phyloP scores from a whole-genome alignment of 2,329 filamentous ascomycete species.

The Esteya vermicola region DNA sequence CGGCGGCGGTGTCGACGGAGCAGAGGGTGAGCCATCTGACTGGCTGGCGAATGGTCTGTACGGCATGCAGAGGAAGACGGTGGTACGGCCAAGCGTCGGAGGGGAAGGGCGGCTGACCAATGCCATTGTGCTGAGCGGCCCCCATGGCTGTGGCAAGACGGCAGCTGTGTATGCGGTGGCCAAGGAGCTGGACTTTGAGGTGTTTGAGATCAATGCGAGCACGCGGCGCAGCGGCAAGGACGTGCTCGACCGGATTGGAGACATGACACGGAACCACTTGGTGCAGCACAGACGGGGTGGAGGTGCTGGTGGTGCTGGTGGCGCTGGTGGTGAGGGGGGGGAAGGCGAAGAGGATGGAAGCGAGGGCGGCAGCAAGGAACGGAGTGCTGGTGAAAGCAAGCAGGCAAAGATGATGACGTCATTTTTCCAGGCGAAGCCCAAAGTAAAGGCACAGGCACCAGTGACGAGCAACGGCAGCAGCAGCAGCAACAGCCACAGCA shows the following conservation, averaged over 20 bases:
- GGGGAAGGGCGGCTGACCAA: slow-evolving; percentile 35
- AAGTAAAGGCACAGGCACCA: slow-evolving; percentile 7
- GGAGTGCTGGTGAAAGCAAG: too few relatives aligned
- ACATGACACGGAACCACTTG: slow-evolving; percentile 93
- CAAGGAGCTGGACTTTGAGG: slow-evolving; percentile 79
- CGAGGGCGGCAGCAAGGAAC: too few relatives aligned
- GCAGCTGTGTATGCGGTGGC: slow-evolving; percentile 85
- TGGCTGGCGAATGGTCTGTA: slow-evolving; percentile 23
- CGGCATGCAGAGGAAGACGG: slow-evolving; percentile 33
- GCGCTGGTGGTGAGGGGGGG: slow-evolving; percentile 1
- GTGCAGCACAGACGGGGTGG: slow-evolving; percentile 34
- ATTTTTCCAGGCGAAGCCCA: slow-evolving; percentile 56
- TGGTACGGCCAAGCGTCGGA: slow-evolving; percentile 30
- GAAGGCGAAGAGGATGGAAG: background rate
- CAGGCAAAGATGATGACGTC: slow-evolving; percentile 73
- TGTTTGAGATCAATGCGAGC: slow-evolving; percentile 87
- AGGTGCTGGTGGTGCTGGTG: background rate
- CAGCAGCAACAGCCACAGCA: background rate
- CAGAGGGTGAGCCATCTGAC: slow-evolving; percentile 28
- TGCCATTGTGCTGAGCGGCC: slow-evolving; percentile 76
- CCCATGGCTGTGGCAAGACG: slow-evolving; percentile 83
- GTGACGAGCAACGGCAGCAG: slow-evolving; percentile 10
- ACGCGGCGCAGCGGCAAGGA: slow-evolving; percentile 78
- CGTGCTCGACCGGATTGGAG: slow-evolving; percentile 78
- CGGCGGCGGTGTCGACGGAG: slow-evolving; percentile 38